Base-by-base conservation (phyloP, 1,139 yeast genomes). In the Geotrichum fermentans region DNA sequence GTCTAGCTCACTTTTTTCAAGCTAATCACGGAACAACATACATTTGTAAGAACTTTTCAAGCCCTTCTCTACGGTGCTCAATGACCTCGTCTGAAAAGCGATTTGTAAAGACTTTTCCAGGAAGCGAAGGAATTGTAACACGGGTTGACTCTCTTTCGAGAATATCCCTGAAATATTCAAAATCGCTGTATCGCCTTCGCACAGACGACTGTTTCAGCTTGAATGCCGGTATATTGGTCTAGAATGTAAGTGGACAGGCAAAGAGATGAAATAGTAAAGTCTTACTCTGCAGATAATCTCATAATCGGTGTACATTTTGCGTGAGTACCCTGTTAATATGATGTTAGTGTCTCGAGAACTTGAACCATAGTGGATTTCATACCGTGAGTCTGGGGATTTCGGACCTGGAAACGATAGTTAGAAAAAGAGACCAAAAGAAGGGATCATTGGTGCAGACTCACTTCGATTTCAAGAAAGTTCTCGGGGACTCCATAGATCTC, bases 401-500 rank as follows among this genome's bases (percentile, higher is more conserved):
- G 71, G 49, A 83, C 79, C 74, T 68, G 53, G 43, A 18, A 16
- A 11, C 7, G 28, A 24, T 24, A 24, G 45, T 54, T 51, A 30
- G 26, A 26, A 33, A 18, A 28, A 4, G 13, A 18, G 29, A 20
- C 21, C 10, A 33, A 33, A 18, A 33, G 7, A 20, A 28, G 26
- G 11, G 2, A 7, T 17, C 7, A 11, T n/a, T 30, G 18, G 8
- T 64, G 63, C 40, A 57, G 55, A 51, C 72, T 52, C 50, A 80
- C 95, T 66, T 90, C 97, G 36, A 94, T 82, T 67, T 92, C 98
- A 41, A 92, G 74, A 61, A 89, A 88, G 68, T 89, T 88, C 66
- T 92, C 98, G 0, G 97, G 97, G 58, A 86, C 96, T 0, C 95
- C 96, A 61, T 92, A 92, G 41, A 86, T 77, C 61, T 88, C 96